phyloP scores from a whole-genome alignment of 192 early-diverging fungal genomes.

The Linnemannia elongata region DNA sequence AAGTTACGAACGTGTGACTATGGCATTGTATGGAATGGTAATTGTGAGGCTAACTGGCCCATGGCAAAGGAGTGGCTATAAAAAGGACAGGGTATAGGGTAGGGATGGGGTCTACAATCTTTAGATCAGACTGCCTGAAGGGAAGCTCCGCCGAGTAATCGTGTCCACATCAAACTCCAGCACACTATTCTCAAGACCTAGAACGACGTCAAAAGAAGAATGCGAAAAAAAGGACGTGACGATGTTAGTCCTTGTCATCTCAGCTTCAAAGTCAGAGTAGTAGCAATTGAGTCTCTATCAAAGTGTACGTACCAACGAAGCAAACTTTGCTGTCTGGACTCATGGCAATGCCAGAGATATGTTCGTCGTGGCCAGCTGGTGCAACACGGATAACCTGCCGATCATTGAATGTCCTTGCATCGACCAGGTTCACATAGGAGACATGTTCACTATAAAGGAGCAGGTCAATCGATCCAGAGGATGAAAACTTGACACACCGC shows the following conservation, averaged over 20 bases:
- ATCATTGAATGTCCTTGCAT: constrained; percentile 89
- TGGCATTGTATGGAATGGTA: not conserved
- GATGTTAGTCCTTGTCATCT: not conserved
- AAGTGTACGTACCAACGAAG: constrained; percentile 85
- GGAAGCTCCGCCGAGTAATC: constrained; percentile 82
- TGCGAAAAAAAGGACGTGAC: not conserved
- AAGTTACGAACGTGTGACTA: too few relatives aligned
- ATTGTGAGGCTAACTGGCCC: not conserved
- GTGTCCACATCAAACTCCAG: constrained; percentile 89
- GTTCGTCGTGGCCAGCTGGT: constrained; percentile 72
- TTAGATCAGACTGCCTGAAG: constrained; percentile 82
- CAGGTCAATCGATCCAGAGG: constrained; percentile 90
- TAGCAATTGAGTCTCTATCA: not conserved
- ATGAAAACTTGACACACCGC: constrained; percentile 94
- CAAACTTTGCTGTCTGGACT: constrained; percentile 85
- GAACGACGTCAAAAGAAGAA: not conserved
- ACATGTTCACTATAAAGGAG: constrained; percentile 87
- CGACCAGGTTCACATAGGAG: constrained; percentile 91
- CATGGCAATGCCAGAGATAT: constrained; percentile 90
- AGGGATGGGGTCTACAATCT: not conserved
- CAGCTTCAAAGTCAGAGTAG: not conserved
- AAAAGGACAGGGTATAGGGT: not conserved
- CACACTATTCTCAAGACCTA: constrained; percentile 86
- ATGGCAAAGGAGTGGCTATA: not conserved
- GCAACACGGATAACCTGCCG: constrained; percentile 86